Base-by-base conservation (phyloP, 805 yeast genomes). In the Saccharomycopsis fodiens region DNA sequence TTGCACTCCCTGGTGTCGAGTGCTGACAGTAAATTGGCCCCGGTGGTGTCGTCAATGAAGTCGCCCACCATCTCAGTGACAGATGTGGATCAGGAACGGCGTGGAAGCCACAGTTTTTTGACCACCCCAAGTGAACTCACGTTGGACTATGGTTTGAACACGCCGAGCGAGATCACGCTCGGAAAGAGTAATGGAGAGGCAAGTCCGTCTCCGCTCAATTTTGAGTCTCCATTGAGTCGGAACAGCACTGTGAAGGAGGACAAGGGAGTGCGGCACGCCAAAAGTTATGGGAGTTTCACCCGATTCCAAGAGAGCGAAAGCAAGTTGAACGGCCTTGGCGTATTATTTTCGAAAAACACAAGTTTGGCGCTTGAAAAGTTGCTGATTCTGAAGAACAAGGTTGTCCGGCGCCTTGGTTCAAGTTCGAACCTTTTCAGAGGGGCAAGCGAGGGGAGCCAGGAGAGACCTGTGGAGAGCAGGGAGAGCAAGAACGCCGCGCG, bases 1-100 rank as follows among this genome's bases (percentile, higher is more conserved):
- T 35, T 27, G 6, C 41, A 27, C 21, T 43, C 46, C 16, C 37
- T 42, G n/a, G 15, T 43, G 21, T 36, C 35, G 35, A 25, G 29
- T 25, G 29, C 29, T 10, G 29, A 25, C 29, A 25, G 29, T 25
- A 25, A 10, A 25, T 10, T 25, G 5, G 21, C 37, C 13, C 37
- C 21, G 37, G 37, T 34, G 21, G 13, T 15, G 6, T 34, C 37
- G 21, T 7, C 13, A 15, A 7, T 25, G 29, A 25, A 25, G 29
- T 25, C 29, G 10, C 29, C 29, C 10, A 7, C 29, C 10, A 25
- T 25, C 29, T 25, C 37, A 34, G 37, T 16, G 13, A 19, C 17
- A 7, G 37, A 34, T 15, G 37, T 16, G 13, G 37, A 34, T 15
- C 5, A 10, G 13, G 32, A 29, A 29, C n/a, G 32, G 13, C n/a